Base-by-base conservation (phyloP, 2,329 filamentous ascomycete species). In the Aspergillus udagawae region DNA sequence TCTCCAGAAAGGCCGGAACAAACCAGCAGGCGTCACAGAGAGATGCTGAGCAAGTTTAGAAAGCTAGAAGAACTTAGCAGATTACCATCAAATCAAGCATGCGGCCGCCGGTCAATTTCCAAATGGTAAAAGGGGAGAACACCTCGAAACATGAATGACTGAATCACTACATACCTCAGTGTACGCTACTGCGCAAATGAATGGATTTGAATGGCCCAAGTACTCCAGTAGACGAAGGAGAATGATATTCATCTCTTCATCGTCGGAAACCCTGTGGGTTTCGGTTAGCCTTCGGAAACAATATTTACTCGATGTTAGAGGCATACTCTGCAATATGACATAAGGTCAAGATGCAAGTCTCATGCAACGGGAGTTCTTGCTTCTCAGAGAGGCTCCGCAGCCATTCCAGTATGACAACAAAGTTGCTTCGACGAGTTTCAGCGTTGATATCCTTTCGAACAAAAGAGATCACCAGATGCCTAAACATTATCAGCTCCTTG, bases 1-100 rank as follows among this genome's bases (percentile, higher is more conserved):
- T 63, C 86, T 85, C 92, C 93, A 97, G 72, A 92, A 97, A 0
- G 93, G 92, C 55, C 87, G 86, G 56, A 97, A 87, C 0, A 99
- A 78, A 17, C 86, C 84, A 28, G 83, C 81, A 1, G 87, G 82
- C 1, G 85, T 87, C 41, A 84, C 79, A 3, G 81, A 79, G 44
- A 86, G 82, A 50, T 81, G 78, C 52, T 87, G 83, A 1, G 92
- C 89, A 51, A 97, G 80, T 59, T 86, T 86, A 21, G 89, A 80
- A 42, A 96, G 77, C 82, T 86, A 61, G 42, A 55, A 27, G 5
- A 23, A 45, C 12, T 14, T 44, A 53, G 23, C 14, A 47, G 21
- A 23, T 20, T 44, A 4, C 41, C n/a, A 44, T 44, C 6, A 47
- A 47, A 47, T 12, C 23, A 17, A 23, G 10, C 9, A 25, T 47